Evolutionary conservation across 192 early-diverging fungal genomes (phyloP), one percentile per base, ranked within the genome.

Genomic region (Geranomyces variabilis): DNA sequence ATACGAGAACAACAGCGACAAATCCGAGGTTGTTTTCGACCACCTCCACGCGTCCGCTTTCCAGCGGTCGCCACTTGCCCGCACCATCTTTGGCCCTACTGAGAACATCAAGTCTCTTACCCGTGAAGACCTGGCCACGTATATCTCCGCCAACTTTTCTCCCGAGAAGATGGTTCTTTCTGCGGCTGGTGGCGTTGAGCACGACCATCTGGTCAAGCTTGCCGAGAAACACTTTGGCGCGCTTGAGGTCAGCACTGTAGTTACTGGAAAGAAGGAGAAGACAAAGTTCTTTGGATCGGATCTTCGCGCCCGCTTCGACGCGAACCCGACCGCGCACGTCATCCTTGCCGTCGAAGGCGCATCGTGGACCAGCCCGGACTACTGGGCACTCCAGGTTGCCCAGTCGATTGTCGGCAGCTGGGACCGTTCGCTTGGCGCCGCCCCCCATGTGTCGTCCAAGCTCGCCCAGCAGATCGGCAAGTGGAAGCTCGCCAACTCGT

Each of bases 21-120:
- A 94, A 84, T 95, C 98, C 75, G 95, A 99, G 81, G 94, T 99
- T 51, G 96, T 99, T 48, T 99, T 99, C 84, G 96, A 99, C 77
- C 95, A 99, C 71, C 83, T 99, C 81, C 96, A 99, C 78, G 94
- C 93, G 41, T 92, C 91, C 58, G 95, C 96, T 22, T 99, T 93
- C 88, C 93, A 94, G 84, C 85, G 91, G 59, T 89, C 89, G 68
- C 76, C 92, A n/a, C 86, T 98, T 17, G 96, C 96, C 33, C 87
- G 87, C 77, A 97, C 96, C 57, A 96, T 97, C 75, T 87, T 97
- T 51, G 96, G 96, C 49, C 93, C 96, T 47, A 86, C 89, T 74
- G 92, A 94, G 75, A 97, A 97, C 85, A 97, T 99, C 75, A 79
- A 93, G 80, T 88, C 88, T 62, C 88, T 99, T 72, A 90, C 88